phyloP scores from a whole-genome alignment of 345 rosid species.

The Eutrema yunnanense region DNA sequence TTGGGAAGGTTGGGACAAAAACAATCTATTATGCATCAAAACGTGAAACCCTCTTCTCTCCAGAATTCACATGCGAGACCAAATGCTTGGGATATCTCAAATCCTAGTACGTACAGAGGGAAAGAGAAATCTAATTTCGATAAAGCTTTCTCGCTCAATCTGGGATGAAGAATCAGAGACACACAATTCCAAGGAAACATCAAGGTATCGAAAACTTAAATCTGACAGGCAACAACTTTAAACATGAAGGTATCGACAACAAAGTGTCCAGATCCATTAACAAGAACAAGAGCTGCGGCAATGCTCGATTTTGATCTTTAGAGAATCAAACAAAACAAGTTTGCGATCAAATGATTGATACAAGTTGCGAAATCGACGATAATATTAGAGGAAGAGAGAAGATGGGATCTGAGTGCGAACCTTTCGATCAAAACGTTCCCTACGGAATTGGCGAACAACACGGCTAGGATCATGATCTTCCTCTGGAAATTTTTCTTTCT shows the following conservation, averaged over 20 bases:
- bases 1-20: not conserved
- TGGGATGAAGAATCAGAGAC: not conserved
- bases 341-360: not conserved
- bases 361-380: not conserved
- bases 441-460: constrained; percentile 58
- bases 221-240: not conserved
- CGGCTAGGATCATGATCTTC: constrained; percentile 54
- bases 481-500: not conserved
- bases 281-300: not conserved
- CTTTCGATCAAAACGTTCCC: constrained; percentile 72
- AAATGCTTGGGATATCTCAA: not conserved
- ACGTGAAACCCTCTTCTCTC: not conserved
- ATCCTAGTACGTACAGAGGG: not conserved
- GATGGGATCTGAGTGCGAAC: constrained; percentile 27
- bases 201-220: not conserved
- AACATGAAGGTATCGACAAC: not conserved
- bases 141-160: not conserved
- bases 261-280: not conserved
- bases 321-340: not conserved
- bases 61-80: not conserved
- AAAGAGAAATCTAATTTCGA: not conserved
- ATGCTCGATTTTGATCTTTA: not conserved
- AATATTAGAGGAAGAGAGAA: not conserved
- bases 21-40: not conserved
- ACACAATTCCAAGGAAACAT: not conserved